phyloP scores from a whole-genome alignment of 2,329 filamentous ascomycete species.

The Lasiodiplodia sp. region DNA sequence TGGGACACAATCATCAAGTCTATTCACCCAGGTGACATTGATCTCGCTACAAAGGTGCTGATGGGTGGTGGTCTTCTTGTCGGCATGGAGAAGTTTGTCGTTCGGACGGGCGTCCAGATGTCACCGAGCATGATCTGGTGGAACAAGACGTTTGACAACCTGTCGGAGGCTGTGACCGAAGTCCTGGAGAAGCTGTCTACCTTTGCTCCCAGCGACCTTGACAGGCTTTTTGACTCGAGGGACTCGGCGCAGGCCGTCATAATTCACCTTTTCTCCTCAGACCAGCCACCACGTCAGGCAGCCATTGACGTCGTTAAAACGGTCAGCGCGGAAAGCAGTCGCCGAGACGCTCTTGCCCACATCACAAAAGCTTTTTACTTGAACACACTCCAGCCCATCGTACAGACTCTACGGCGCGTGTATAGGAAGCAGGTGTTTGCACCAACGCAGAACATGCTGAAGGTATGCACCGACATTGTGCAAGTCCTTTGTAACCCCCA shows the following conservation, averaged over 20 bases:
- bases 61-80: conserved; percentile 74
- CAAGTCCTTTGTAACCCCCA: conserved; percentile 70
- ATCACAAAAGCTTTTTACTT: conserved; percentile 65
- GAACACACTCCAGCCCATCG: conserved; percentile 64
- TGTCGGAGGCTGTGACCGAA: conserved; percentile 70
- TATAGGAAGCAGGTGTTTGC: conserved; percentile 65
- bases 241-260: conserved; percentile 77
- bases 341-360: conserved; percentile 67
- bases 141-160: conserved; percentile 73
- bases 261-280: conserved; percentile 80
- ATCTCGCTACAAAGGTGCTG: conserved; percentile 77
- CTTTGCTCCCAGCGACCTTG: conserved; percentile 73
- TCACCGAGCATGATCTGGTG: conserved; percentile 72
- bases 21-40: conserved; percentile 70
- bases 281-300: conserved; percentile 79
- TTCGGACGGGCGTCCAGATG: conserved; percentile 45
- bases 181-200: conserved; percentile 82
- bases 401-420: conserved; percentile 63
- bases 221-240: conserved; percentile 71
- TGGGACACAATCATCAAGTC: conserved; percentile 79
- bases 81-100: conserved; percentile 74
- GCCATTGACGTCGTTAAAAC: conserved; percentile 84
- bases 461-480: conserved; percentile 67
- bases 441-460: conserved; percentile 66
- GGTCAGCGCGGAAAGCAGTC: conserved; percentile 73